Evolutionary conservation across 179 eudicot species (phyloP).

Genomic region (Camellia oleifera): DNA sequence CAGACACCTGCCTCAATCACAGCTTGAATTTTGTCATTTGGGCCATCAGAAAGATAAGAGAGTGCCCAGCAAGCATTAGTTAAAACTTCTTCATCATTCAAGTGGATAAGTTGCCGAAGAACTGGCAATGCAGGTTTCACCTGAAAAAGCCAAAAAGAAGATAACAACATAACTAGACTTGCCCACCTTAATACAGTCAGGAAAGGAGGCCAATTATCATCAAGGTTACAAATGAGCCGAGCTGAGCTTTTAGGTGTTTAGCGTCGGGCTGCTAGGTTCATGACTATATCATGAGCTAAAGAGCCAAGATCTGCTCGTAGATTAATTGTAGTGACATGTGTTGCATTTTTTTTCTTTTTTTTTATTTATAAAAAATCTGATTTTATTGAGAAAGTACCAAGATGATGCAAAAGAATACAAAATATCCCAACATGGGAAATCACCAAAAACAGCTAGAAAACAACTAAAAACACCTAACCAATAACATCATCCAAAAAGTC

Average conservation of each 20-base stretch:
- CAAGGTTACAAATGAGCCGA: not conserved
- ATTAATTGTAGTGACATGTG: too few relatives aligned
- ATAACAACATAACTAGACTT: not conserved
- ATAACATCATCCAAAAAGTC: too few relatives aligned
- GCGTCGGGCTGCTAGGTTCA: too few relatives aligned
- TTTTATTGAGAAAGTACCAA: too few relatives aligned
- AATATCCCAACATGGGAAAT: too few relatives aligned
- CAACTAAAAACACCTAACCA: too few relatives aligned
- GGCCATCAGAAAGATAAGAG: slow-evolving; percentile 83
- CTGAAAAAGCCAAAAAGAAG: slow-evolving; percentile 28
- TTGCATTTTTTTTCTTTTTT: too few relatives aligned
- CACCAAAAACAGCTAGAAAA: too few relatives aligned
- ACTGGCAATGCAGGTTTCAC: slow-evolving; percentile 75
- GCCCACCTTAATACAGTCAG: not conserved
- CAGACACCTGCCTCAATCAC: slow-evolving; percentile 86
- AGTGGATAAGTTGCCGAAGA: slow-evolving; percentile 61
- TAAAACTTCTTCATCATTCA: slow-evolving; percentile 76
- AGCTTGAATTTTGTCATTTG: slow-evolving; percentile 85
- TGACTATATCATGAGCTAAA: not conserved
- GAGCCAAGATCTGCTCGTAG: not conserved
- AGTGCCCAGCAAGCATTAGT: slow-evolving; percentile 94
- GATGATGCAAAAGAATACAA: too few relatives aligned
- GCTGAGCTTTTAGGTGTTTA: not conserved
- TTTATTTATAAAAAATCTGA: too few relatives aligned
- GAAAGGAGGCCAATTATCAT: not conserved